Base-by-base conservation (phyloP, 1,139 yeast genomes). In the Debaryomyces fabryi region DNA sequence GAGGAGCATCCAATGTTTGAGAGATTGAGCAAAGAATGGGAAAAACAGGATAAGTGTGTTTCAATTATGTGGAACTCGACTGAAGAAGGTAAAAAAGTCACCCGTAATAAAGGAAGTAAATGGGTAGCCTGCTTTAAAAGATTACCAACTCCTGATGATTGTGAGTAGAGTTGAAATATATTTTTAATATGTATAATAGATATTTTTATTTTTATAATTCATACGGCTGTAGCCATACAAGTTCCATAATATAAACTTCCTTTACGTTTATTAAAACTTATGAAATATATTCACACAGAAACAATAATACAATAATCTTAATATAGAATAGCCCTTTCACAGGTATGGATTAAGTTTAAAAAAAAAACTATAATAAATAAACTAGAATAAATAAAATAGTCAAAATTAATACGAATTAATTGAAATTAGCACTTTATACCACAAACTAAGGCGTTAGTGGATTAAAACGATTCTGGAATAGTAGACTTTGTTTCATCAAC, bases 81-180 rank as follows among this genome's bases (percentile, higher is more conserved):
- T 0, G 99, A 93, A 68, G 99, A 93, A 69, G 99, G 99, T 49
- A 93, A 93, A 70, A 95, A 95, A 69, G 99, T 93, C 39, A 84
- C 84, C 44, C 81, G 99, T 62, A 95, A 93, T 65, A 79, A 85
- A 42, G 99, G 99, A 27, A 76, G 74, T 53, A 93, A 93, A 67
- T 93, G 79, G 69, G 79, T 91, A 36, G 98, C 98, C 20, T 93
- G 98, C 65, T 93, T 85, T 68, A 81, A 76, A 64, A 81, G 99
- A 63, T 64, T 86, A 48, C 85, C 90, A 46, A 78, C 78, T 47
- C 90, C 89, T 1, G 70, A 63, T 21, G 72, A 63, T 39, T 65
- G 69, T 53, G 66, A 56, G 38, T 65, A 34, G 39, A 23, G 15
- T 34, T 16, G 34, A 18, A 45, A 6, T 39, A n/a, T 13, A 47